A percentile compares a stretch with the other conserved stretches of the same genome.
phyloP scores from a whole-genome alignment of 1,284 basidiomycete genomes.

The Phenoliferia sp. region DNA sequence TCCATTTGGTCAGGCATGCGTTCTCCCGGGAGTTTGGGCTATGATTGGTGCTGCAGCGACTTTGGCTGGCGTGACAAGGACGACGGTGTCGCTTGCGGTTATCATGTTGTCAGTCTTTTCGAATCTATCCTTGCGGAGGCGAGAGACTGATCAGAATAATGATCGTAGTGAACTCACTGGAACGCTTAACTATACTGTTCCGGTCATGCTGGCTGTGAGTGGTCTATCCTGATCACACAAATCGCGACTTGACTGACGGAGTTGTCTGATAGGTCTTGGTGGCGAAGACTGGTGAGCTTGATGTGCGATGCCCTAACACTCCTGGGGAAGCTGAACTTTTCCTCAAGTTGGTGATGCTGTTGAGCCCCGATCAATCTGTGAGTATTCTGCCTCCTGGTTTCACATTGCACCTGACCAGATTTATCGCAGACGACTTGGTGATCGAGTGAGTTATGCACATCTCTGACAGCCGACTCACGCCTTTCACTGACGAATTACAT shows the following conservation, averaged over 20 bases:
- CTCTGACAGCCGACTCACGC: background rate
- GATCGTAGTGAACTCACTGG: conserved; percentile 40
- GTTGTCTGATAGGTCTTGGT: no score
- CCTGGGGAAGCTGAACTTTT: background rate
- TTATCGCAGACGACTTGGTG: conserved; percentile 82
- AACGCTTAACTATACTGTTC: conserved; percentile 83
- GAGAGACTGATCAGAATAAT: no score
- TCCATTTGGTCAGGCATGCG: conserved; percentile 38
- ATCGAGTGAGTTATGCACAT: conserved; percentile 71
- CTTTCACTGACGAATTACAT: background rate
- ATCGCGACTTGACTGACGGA: no score
- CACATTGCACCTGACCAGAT: no score
- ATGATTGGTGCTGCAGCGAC: conserved; percentile 39
- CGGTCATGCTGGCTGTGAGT: conserved; percentile 85
- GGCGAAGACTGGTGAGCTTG: conserved; percentile 62
- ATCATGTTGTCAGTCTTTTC: conserved; percentile 95
- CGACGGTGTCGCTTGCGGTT: conserved; percentile 87
- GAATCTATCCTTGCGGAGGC: no score
- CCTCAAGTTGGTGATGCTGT: conserved; percentile 40
- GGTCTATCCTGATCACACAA: no score
- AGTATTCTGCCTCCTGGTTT: background rate
- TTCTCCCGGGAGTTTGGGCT: conserved; percentile 47
- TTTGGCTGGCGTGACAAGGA: conserved; percentile 52
- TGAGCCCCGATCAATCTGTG: conserved; percentile 36
- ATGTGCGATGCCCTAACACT: background rate